phyloP scores from a whole-genome alignment of 108 stramenopile genomes.

The Stephanodiscus minutulus region DNA sequence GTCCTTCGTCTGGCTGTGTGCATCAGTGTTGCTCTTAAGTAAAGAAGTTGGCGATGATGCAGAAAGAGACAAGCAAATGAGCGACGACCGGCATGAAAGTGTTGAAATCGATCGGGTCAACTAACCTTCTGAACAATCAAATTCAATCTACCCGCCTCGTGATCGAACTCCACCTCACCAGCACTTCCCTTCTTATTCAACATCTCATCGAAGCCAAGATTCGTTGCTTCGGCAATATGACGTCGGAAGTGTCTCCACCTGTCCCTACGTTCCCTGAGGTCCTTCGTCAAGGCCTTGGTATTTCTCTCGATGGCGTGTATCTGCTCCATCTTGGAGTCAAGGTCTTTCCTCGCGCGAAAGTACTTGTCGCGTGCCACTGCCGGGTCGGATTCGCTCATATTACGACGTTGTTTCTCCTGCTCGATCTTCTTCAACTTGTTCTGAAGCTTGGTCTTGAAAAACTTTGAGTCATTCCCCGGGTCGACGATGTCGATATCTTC shows the following conservation, averaged over 20 bases:
- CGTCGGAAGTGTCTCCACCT: slow-evolving; percentile 65
- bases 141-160: slow-evolving; percentile 59
- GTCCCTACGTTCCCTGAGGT: slow-evolving; percentile 53
- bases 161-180: slow-evolving; percentile 79
- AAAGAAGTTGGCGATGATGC: neutral
- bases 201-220: slow-evolving; percentile 72
- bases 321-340: slow-evolving; percentile 60
- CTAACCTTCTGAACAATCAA: slow-evolving; percentile 70
- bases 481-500: slow-evolving; percentile 57
- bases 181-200: slow-evolving; percentile 76
- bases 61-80: slow-evolving; percentile 3
- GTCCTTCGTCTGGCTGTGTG: slow-evolving; percentile 73
- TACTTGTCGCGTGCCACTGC: slow-evolving; percentile 72
- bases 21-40: slow-evolving; percentile 52
- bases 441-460: slow-evolving; percentile 57
- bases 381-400: slow-evolving; percentile 60
- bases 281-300: slow-evolving; percentile 40
- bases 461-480: slow-evolving; percentile 43
- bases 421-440: slow-evolving; percentile 55
- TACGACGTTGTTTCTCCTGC: slow-evolving; percentile 59
- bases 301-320: slow-evolving; percentile 51
- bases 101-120: neutral
- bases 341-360: slow-evolving; percentile 56
- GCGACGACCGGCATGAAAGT: neutral
- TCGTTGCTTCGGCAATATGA: slow-evolving; percentile 64